Evolutionary conservation across 2,329 filamentous ascomycete species (phyloP).

Genomic region (Colletotrichum neosansevieriae): DNA sequence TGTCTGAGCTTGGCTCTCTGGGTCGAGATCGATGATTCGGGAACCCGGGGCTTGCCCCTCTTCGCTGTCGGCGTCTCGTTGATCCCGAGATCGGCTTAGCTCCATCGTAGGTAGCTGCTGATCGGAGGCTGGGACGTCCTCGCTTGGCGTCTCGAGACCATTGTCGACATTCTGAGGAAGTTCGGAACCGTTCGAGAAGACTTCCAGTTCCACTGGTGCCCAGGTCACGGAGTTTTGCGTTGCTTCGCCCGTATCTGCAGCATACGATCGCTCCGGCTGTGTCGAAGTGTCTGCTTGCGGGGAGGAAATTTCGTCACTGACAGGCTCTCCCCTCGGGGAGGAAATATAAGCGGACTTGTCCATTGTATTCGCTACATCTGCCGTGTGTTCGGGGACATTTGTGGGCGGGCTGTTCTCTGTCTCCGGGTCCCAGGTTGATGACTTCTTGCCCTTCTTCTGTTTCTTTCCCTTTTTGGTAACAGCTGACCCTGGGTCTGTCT

Average conservation of each 20-base stretch:
- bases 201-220: constrained; percentile 33
- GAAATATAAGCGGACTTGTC: constrained; percentile 39
- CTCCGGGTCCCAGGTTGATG: constrained; percentile 39
- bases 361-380: constrained; percentile 41
- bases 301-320: constrained; percentile 32
- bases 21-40: constrained; percentile 1
- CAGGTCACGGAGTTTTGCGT: constrained; percentile 38
- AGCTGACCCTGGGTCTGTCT: constrained; percentile 43
- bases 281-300: constrained; percentile 30
- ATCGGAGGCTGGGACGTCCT: background rate
- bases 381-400: constrained; percentile 35
- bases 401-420: constrained; percentile 36
- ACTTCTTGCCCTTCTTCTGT: constrained; percentile 52
- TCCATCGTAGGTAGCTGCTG: background rate
- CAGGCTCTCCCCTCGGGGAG: constrained; percentile 37
- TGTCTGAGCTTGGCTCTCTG: constrained; percentile 24
- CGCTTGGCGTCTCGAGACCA: background rate
- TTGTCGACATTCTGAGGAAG: constrained; percentile 1
- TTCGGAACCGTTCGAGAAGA: constrained; percentile 7
- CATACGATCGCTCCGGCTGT: constrained; percentile 22
- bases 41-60: constrained; percentile 5
- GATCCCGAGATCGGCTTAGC: constrained; percentile 3
- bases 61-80: constrained; percentile 7
- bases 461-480: constrained; percentile 51
- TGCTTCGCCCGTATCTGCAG: constrained; percentile 27